phyloP scores from a whole-genome alignment of 2,329 filamentous ascomycete species.

The Ophiocordyceps sinensis region DNA sequence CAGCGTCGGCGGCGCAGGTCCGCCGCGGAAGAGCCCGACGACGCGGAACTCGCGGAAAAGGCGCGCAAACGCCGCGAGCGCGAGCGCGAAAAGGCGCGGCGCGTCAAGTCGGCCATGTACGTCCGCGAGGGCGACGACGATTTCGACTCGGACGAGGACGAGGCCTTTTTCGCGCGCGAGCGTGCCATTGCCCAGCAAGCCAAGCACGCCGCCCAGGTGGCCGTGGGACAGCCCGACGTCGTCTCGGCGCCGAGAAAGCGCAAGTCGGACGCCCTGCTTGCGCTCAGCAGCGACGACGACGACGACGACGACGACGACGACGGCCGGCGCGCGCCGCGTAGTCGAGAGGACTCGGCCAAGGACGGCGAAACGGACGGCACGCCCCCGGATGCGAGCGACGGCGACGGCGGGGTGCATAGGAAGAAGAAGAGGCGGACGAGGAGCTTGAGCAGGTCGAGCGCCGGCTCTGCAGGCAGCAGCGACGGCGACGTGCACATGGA shows the following conservation, averaged over 20 bases:
- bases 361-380: no score
- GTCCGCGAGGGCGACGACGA: slow-evolving; percentile 82
- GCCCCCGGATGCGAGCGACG: background rate
- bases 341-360: no score
- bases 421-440: slow-evolving; percentile 11
- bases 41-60: slow-evolving; percentile 50
- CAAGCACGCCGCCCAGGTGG: slow-evolving; percentile 18
- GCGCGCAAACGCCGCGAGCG: slow-evolving; percentile 48
- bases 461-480: slow-evolving; percentile 1
- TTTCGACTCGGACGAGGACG: slow-evolving; percentile 56
- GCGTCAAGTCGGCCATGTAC: slow-evolving; percentile 73
- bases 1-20: slow-evolving; percentile 32
- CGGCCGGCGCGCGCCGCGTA: no score
- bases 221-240: slow-evolving; percentile 2
- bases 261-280: slow-evolving; percentile 10
- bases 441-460: slow-evolving; percentile 17
- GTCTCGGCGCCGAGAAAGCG: slow-evolving; percentile 12
- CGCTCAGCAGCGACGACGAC: slow-evolving; percentile 14
- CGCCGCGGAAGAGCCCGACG: slow-evolving; percentile 31
- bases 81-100: slow-evolving; percentile 60
- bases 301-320: slow-evolving; percentile 9
- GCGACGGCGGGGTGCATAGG: background rate
- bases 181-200: slow-evolving; percentile 39
- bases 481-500: slow-evolving; percentile 15
- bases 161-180: slow-evolving; percentile 66